Conservation (phyloP, 441 rosid genomes). For the Mallotus repandus region DNA sequence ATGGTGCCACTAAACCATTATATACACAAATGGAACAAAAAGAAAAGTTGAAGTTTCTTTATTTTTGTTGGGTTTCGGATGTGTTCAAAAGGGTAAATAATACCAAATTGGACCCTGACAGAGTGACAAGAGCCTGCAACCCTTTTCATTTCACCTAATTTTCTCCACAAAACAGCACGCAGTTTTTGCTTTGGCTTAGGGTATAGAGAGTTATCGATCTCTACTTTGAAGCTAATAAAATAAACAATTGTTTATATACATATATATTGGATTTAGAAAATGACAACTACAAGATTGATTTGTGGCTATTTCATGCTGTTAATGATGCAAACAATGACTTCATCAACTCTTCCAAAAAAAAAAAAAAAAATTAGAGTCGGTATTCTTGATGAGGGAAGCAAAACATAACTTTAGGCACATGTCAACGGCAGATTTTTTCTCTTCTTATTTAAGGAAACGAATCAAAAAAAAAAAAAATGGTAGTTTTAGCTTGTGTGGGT, state of each 20-base stretch:
- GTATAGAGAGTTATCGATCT: constrained; percentile 14
- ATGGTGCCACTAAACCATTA: too few species aligned
- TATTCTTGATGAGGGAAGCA: constrained; percentile 27
- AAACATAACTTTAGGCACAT: neutral
- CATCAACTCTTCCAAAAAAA: constrained; percentile 28
- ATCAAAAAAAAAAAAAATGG: neutral
- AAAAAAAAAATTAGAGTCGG: constrained; percentile 27
- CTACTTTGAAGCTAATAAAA: constrained; percentile 41
- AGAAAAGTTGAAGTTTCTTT: neutral
- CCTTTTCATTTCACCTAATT: constrained; percentile 34
- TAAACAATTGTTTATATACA: too few species aligned
- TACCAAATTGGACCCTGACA: constrained; percentile 17
- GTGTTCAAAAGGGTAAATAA: constrained; percentile 31
- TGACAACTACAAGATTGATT: constrained; percentile 24
- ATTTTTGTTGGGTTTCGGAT: neutral
- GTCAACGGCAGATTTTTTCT: neutral
- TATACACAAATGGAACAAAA: too few species aligned
- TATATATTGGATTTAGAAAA: constrained; percentile 42
- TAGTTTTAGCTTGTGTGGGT: neutral
- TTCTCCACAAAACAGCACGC: constrained; percentile 17
- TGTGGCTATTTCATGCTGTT: constrained; percentile 23
- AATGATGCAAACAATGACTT: constrained; percentile 44
- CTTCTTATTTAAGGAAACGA: neutral
- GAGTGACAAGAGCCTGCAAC: constrained; percentile 16
- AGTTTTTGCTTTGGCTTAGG: constrained; percentile 22